These are phyloP conservation scores for Echeveria elegans DNA, from an alignment of 164 flowering plant species.

Conservation along the genomic window DNA sequence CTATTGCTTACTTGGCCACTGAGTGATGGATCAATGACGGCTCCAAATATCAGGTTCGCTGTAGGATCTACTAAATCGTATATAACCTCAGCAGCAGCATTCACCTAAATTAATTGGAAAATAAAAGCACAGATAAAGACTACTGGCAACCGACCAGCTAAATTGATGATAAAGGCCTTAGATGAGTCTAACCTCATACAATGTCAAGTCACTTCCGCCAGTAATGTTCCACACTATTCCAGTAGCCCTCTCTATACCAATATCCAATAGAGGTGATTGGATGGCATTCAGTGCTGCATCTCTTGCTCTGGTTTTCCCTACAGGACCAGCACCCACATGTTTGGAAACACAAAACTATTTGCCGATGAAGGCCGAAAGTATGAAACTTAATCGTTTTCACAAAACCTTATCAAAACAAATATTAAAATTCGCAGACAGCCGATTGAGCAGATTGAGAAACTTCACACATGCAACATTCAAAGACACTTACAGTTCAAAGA, in stretches of 20 bases:
- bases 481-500: background rate
- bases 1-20: conserved; percentile 66
- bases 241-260: conserved; percentile 94
- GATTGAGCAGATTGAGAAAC: background rate
- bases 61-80: conserved; percentile 92
- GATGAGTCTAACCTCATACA: conserved; percentile 56
- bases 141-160: background rate
- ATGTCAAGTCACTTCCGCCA: conserved; percentile 85
- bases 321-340: conserved; percentile 8
- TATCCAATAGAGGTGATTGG: conserved; percentile 83
- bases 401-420: background rate
- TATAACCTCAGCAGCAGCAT: conserved; percentile 93
- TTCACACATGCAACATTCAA: background rate
- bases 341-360: background rate
- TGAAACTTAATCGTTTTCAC: background rate
- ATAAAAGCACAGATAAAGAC: background rate
- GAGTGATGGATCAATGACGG: conserved; percentile 79
- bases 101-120: conserved; percentile 40
- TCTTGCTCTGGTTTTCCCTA: conserved; percentile 91
- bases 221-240: conserved; percentile 97
- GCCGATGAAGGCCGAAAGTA: background rate
- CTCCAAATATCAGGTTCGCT: conserved; percentile 89
- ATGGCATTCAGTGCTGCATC: conserved; percentile 96
- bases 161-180: too few species aligned
- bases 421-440: background rate